These are phyloP conservation scores for Ustilago sp. DNA, from an alignment of 1,284 basidiomycete species.

Conservation along the genomic window DNA sequence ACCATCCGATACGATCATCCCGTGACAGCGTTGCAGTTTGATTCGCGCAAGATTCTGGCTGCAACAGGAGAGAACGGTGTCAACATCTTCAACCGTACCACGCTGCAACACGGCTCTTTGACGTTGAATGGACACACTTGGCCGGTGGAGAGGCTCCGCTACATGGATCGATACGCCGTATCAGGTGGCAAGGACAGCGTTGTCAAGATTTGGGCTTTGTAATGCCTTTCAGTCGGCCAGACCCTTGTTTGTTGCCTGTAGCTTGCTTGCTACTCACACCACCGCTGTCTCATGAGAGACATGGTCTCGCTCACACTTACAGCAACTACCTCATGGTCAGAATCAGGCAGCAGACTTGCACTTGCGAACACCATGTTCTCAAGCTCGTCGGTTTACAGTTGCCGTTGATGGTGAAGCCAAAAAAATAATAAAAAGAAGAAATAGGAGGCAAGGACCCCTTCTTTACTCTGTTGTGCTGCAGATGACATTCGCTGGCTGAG, in stretches of 20 bases:
- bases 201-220: constrained; percentile 96
- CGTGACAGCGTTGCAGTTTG: constrained; percentile 90
- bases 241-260: not conserved
- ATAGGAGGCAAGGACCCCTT: constrained; percentile 6
- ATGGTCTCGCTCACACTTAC: too few species aligned
- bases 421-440: not conserved
- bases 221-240: not conserved
- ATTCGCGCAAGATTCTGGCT: constrained; percentile 90
- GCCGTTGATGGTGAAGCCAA: not conserved
- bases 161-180: constrained; percentile 95
- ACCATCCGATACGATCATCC: constrained; percentile 91
- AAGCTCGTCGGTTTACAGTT: not conserved
- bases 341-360: not conserved
- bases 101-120: constrained; percentile 85
- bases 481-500: not conserved
- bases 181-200: constrained; percentile 88
- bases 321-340: not conserved
- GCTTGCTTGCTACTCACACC: not conserved
- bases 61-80: constrained; percentile 93
- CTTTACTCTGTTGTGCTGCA: not conserved
- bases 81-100: constrained; percentile 96
- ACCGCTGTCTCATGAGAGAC: too few species aligned
- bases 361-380: not conserved
- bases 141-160: constrained; percentile 88
- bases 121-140: constrained; percentile 89